Conservation (phyloP, 108 stramenopile species). For the Cyclotella baltica region DNA sequence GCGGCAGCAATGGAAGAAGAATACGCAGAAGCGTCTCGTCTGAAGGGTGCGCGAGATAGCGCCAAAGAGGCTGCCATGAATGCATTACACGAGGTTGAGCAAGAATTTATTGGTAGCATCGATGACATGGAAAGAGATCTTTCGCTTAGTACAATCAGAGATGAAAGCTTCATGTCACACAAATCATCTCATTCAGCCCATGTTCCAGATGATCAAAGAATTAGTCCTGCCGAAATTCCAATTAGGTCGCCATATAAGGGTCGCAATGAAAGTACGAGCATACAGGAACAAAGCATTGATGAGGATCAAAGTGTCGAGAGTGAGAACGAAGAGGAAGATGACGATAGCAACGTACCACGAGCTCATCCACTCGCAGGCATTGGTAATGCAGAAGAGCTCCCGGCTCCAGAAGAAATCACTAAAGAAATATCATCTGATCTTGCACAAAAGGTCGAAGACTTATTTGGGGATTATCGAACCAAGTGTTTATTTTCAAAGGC, state of each 20-base stretch:
- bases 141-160: conserved; percentile 36
- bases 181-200: conserved; percentile 25
- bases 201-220: background rate
- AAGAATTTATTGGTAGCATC: conserved; percentile 22
- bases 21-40: conserved; percentile 47
- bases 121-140: conserved; percentile 22
- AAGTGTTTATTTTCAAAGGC: conserved; percentile 62
- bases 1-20: conserved; percentile 51
- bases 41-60: conserved; percentile 54
- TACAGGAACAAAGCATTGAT: background rate
- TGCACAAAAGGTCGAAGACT: conserved; percentile 41
- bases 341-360: conserved; percentile 25
- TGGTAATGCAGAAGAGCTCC: conserved; percentile 55
- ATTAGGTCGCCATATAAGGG: background rate
- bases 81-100: conserved; percentile 42
- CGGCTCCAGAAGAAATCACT: conserved; percentile 60
- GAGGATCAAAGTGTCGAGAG: background rate
- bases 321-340: conserved; percentile 10
- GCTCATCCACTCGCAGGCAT: conserved; percentile 68
- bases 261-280: background rate
- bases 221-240: background rate
- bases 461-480: conserved; percentile 57
- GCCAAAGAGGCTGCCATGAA: conserved; percentile 24
- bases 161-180: conserved; percentile 39
- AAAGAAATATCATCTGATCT: conserved; percentile 40